Percentiles rank a stretch among this genome's conserved stretches.
These are phyloP conservation scores for Wallemia ichthyophaga DNA, from an alignment of 1,284 basidiomycete species.

Conservation along the genomic window DNA sequence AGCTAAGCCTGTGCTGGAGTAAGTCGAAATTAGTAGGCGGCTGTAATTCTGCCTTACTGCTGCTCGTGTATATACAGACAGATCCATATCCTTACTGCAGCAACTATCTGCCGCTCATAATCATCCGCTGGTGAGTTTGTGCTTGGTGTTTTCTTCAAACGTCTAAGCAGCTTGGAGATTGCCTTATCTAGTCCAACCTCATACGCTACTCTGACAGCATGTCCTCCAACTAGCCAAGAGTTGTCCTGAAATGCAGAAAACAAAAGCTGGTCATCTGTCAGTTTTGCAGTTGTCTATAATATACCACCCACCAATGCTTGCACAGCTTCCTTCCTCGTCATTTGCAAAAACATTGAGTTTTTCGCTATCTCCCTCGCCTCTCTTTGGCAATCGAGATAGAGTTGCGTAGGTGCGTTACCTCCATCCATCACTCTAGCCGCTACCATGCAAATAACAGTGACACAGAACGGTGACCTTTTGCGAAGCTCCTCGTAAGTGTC, in stretches of 20 bases:
- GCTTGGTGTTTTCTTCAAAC: neutral
- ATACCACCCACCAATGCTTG: neutral
- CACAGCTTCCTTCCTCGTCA: neutral
- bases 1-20: neutral
- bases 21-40: too few relatives aligned
- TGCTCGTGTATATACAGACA: neutral
- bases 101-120: neutral
- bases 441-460: neutral
- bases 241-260: neutral
- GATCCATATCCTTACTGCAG: neutral
- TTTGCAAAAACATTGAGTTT: neutral
- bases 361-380: neutral
- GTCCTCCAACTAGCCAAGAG: neutral
- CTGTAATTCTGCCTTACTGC: neutral
- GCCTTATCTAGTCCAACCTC: neutral
- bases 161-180: neutral
- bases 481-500: neutral
- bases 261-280: neutral
- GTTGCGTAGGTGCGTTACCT: neutral
- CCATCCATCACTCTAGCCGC: neutral
- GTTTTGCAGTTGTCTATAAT: neutral
- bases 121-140: neutral
- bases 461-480: neutral
- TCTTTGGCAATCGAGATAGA: neutral
- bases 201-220: neutral